phyloP scores from a whole-genome alignment of 176 grass and related monocot species.

The Hsuehochloa calcarea region DNA sequence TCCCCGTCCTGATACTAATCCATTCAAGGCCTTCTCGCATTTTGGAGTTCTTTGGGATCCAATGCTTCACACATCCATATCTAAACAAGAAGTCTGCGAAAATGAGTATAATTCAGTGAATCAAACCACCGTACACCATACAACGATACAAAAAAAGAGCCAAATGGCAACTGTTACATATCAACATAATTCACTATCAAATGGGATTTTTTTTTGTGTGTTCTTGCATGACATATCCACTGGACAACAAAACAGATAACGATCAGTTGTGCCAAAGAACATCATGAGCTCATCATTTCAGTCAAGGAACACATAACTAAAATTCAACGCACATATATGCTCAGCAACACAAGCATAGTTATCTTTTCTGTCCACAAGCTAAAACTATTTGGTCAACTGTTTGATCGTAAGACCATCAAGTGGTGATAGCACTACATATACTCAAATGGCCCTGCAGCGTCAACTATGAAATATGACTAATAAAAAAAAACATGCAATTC shows the following conservation, averaged over 20 bases:
- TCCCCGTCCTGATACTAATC: slow-evolving; percentile 95
- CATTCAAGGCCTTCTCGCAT: slow-evolving; percentile 84
- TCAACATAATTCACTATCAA: background rate
- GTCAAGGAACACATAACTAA: no score
- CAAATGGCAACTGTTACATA: background rate
- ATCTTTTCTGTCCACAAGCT: background rate
- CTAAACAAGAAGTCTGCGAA: slow-evolving; percentile 43
- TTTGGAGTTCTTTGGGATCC: slow-evolving; percentile 99
- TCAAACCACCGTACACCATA: background rate
- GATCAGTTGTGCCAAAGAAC: background rate
- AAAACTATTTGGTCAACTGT: background rate
- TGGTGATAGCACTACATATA: no score
- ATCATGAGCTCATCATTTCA: background rate
- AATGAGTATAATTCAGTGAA: slow-evolving; percentile 15
- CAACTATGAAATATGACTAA: background rate
- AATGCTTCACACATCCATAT: slow-evolving; percentile 84
- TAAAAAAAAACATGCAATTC: background rate
- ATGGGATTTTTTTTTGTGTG: background rate
- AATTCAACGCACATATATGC: background rate
- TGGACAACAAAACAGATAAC: background rate
- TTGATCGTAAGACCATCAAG: background rate
- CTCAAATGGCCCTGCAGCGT: background rate
- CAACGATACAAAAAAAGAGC: background rate
- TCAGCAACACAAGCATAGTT: background rate
- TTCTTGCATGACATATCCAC: background rate